Evolutionary conservation across 306 rosid species (phyloP).

Genomic region (Lathyrus tuberosus): DNA sequence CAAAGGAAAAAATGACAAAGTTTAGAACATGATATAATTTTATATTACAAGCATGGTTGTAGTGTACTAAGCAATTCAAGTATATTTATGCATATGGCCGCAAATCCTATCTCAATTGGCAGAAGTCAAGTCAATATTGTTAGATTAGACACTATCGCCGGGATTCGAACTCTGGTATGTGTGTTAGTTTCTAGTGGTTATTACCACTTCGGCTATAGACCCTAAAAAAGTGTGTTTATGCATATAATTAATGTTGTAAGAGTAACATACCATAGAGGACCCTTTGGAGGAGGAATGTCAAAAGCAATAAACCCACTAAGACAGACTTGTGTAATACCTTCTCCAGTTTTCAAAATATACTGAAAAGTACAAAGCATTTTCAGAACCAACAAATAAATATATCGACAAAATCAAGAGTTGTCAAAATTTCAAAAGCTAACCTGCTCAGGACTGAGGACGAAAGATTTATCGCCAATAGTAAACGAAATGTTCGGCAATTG

Average conservation of each 20-base stretch:
- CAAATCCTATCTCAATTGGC: too few relatives aligned
- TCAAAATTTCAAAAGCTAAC: conserved; percentile 46
- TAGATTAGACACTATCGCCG: too few relatives aligned
- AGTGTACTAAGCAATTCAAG: conserved; percentile 12
- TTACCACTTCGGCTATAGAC: too few relatives aligned
- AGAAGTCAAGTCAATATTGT: too few relatives aligned
- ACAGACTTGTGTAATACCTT: conserved; percentile 63
- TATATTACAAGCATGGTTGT: conserved; percentile 3
- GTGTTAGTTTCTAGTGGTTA: too few relatives aligned
- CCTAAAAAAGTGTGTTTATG: background rate
- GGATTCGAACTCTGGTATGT: too few relatives aligned
- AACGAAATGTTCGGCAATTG: conserved; percentile 71
- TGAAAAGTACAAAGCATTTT: conserved; percentile 45
- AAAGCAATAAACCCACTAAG: conserved; percentile 82
- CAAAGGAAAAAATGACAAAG: background rate
- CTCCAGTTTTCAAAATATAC: conserved; percentile 82
- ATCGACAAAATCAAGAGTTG: background rate
- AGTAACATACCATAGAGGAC: conserved; percentile 75
- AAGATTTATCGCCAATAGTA: conserved; percentile 67
- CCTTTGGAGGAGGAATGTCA: conserved; percentile 72
- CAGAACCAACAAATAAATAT: conserved; percentile 19
- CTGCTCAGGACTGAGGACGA: conserved; percentile 75
- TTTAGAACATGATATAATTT: conserved; percentile 10
- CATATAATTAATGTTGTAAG: background rate
- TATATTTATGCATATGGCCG: background rate